Evolutionary conservation across 2,329 filamentous ascomycete species (phyloP).

Genomic region (Pseudocercospora eumusae): DNA sequence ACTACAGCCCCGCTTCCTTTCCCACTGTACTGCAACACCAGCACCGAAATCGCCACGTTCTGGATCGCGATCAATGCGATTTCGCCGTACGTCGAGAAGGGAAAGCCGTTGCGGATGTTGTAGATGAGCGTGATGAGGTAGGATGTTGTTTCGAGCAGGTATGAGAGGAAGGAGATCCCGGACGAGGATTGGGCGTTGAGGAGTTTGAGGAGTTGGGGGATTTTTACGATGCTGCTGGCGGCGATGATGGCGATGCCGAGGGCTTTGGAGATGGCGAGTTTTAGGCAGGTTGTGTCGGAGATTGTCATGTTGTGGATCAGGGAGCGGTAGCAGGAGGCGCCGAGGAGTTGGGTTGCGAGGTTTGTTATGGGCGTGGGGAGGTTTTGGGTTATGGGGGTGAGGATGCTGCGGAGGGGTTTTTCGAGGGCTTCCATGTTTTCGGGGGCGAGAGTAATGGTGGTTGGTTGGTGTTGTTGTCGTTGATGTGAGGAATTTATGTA

Average conservation of each 20-base stretch:
- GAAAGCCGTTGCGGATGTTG: slow-evolving; percentile 86
- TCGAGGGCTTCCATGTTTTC: slow-evolving; percentile 49
- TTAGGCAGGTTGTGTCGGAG: slow-evolving; percentile 75
- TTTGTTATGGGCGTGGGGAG: slow-evolving; percentile 71
- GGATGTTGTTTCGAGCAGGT: slow-evolving; percentile 84
- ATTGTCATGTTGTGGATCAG: slow-evolving; percentile 84
- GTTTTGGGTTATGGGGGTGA: slow-evolving; percentile 50
- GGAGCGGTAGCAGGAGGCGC: slow-evolving; percentile 78
- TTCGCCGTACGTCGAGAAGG: slow-evolving; percentile 96
- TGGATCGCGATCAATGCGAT: slow-evolving; percentile 88
- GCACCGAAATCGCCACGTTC: slow-evolving; percentile 82
- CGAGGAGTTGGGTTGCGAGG: slow-evolving; percentile 76
- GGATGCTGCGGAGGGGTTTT: slow-evolving; percentile 44
- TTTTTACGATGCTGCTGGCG: slow-evolving; percentile 88
- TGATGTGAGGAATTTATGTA: neutral
- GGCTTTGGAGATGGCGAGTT: slow-evolving; percentile 86
- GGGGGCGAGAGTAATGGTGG: neutral
- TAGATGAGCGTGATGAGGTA: slow-evolving; percentile 91
- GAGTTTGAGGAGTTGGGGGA: slow-evolving; percentile 95
- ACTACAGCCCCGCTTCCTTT: slow-evolving; percentile 67
- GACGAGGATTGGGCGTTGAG: slow-evolving; percentile 74
- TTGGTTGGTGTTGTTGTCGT: neutral
- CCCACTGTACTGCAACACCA: slow-evolving; percentile 83
- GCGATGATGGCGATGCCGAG: slow-evolving; percentile 92
- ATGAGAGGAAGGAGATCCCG: slow-evolving; percentile 85